Evolutionary conservation across 495 filamentous ascomycete species (phyloP), one percentile per base, ranked within the genome.

Genomic region (Xylaria longipes): DNA sequence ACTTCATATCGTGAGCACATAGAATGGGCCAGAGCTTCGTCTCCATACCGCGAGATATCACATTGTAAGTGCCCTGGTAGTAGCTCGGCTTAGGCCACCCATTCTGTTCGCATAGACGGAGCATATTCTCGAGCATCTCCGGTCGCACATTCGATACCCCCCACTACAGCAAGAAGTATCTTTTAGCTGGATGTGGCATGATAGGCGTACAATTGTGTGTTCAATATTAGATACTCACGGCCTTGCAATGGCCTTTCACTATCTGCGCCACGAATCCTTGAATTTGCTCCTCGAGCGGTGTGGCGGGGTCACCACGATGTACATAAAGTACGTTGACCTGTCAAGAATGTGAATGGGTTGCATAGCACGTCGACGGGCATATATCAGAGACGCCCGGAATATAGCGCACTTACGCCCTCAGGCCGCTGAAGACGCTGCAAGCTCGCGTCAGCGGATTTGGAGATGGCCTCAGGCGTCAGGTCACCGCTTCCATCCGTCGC

Each of bases 21-120:
- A 89, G 82, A 6, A 84, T 71, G 1, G 87, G 87, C 4, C 87
- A 76, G 2, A 88, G 77, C 29, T 68, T 63, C 8, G 66, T 72
- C 31, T 79, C 77, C 56, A 71, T 73, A 29, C 77, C 76, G 8
- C 84, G 82, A 11, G 75, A 75, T 2, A 85, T 56, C 0, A 81
- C 69, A 70, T 82, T 86, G 72, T 85, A 87, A 6, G 79, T 69
- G 31, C 83, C 85, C 62, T 87, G 83, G 54, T 84, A 86, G 60
- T 73, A 78, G 15, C 54, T 72, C 1, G 83, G 83, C 46, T 82
- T 80, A 33, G 75, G 66, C 66, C 80, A 85, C 45, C 76, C 75
- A 15, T 81, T 78, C n/a, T 78, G 70, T 12, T 82, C 78, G 65
- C 80, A 83, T 5, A 86, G 74, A 0, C 63, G 65, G 3, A 86